A percentile compares a stretch with the other conserved stretches of the same genome.
Evolutionary conservation across 2,329 filamentous ascomycete genomes (phyloP).

Genomic region (Phyllosticta citribraziliensis): DNA sequence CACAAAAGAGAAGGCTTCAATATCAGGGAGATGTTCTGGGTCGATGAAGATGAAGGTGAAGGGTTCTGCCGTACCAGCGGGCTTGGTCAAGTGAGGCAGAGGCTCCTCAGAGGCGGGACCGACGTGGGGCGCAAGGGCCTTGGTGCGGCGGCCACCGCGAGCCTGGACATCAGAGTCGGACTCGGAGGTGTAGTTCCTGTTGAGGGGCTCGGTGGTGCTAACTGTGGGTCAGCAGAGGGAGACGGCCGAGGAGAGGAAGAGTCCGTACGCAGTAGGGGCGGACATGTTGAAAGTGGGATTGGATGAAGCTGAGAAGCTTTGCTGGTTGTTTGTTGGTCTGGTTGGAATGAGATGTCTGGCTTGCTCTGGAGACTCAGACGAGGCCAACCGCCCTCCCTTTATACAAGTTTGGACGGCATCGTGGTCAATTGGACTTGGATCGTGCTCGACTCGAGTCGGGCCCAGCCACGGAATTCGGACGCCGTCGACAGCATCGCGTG

Average conservation of each 20-base stretch:
- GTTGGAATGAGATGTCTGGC: neutral
- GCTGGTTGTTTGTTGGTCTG: neutral
- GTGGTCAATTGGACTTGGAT: constrained; percentile 5
- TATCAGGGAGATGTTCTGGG: neutral
- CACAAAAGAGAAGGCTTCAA: neutral
- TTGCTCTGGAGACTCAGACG: neutral
- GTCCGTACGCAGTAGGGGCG: neutral
- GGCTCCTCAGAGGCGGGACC: neutral
- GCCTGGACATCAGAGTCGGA: constrained; percentile 3
- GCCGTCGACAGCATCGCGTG: neutral
- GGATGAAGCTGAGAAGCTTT: neutral
- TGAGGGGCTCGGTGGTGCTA: constrained; percentile 3
- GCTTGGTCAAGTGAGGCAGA: constrained; percentile 5
- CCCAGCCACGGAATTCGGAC: neutral
- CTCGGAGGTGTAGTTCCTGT: constrained; percentile 5
- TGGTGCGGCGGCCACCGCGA: constrained; percentile 8
- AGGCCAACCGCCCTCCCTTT: neutral
- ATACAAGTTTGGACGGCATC: neutral
- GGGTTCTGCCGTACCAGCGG: neutral
- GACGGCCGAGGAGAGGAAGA: neutral
- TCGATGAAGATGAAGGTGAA: neutral
- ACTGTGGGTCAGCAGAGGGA: neutral
- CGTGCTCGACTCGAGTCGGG: neutral
- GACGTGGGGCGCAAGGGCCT: constrained; percentile 2
- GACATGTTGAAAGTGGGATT: constrained; percentile 1